Evolutionary conservation across 306 rosid species (phyloP).

Genomic region (Alnus rubra): DNA sequence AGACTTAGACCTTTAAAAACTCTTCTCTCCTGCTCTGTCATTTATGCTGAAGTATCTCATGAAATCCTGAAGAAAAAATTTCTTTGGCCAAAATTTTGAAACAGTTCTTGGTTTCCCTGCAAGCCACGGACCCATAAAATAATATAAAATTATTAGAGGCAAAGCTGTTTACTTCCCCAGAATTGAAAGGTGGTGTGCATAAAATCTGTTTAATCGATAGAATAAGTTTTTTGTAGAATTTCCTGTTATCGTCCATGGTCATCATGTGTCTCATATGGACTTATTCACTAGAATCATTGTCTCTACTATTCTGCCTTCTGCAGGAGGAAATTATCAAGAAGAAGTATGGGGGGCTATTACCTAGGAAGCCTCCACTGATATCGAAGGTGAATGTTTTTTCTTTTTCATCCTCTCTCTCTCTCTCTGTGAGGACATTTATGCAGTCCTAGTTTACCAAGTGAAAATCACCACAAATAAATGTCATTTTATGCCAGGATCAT

Average conservation of each 20-base stretch:
- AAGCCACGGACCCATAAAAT: neutral
- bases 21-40: neutral
- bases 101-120: neutral
- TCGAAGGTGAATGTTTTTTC: constrained; percentile 63
- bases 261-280: constrained; percentile 16
- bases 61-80: neutral
- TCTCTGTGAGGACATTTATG: neutral
- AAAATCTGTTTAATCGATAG: neutral
- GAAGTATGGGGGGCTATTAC: constrained; percentile 89
- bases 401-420: neutral
- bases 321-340: constrained; percentile 81
- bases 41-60: neutral
- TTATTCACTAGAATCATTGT: constrained; percentile 25
- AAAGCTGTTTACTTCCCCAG: constrained; percentile 6
- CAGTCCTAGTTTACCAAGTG: neutral
- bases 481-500: constrained; percentile 69
- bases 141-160: neutral
- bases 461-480: constrained; percentile 24
- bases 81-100: neutral
- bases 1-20: neutral
- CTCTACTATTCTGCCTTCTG: constrained; percentile 29
- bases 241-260: neutral
- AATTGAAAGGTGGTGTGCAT: constrained; percentile 6
- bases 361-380: constrained; percentile 90
- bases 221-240: neutral